A percentile compares a stretch with the other conserved stretches of the same genome.
phyloP scores from a whole-genome alignment of 2,329 filamentous ascomycete species.

The Aspergillus sp. region DNA sequence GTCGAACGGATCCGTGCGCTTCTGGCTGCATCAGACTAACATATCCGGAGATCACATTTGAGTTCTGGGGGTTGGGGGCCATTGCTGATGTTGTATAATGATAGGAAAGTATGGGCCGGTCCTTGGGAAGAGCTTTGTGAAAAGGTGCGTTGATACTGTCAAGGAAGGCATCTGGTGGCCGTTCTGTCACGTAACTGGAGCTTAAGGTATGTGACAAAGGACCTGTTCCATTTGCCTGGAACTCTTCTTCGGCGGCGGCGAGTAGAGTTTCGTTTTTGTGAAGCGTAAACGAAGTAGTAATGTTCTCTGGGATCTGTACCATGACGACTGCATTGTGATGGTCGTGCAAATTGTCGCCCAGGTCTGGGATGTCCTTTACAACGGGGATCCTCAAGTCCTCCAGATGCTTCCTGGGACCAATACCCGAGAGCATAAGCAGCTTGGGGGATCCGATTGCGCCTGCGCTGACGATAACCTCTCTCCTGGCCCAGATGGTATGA shows the following conservation, averaged over 20 bases:
- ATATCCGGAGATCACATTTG: neutral
- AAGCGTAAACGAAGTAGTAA: neutral
- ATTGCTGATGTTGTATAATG: neutral
- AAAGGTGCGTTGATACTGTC: neutral
- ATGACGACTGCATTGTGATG: neutral
- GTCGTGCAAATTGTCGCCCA: conserved; percentile 3
- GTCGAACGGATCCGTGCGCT: neutral
- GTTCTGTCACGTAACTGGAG: neutral
- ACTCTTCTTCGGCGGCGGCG: neutral
- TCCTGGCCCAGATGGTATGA: neutral
- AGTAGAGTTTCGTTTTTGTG: neutral
- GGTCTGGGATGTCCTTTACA: neutral
- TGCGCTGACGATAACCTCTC: neutral
- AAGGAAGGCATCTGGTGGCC: neutral
- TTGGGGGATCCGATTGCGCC: neutral
- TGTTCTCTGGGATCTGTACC: neutral
- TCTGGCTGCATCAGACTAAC: neutral
- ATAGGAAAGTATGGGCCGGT: neutral
- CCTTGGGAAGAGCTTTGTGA: neutral
- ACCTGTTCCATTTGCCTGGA: neutral
- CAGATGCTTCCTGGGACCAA: neutral
- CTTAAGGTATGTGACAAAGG: neutral
- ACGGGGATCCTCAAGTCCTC: neutral
- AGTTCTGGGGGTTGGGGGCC: neutral
- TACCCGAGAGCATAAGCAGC: conserved; percentile 1